Evolutionary conservation across 371 early-diverging fungal genomes (phyloP), one percentile per base, ranked within the genome.

Genomic region (Conidiobolus incongruus): DNA sequence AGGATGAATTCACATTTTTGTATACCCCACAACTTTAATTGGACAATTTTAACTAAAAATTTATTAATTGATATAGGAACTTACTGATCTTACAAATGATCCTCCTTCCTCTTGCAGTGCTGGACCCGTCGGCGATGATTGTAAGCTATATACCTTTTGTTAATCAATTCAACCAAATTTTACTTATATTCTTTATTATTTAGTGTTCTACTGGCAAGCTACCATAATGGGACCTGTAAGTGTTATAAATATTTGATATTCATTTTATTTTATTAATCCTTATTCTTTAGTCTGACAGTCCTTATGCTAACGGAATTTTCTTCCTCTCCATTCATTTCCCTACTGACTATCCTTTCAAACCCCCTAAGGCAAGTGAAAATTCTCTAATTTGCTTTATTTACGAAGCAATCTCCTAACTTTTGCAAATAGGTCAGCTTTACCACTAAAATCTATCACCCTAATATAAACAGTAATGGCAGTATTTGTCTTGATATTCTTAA

Each of bases 261-360:
- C n/a, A n/a, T n/a, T 24, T 7, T 20, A 26, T 22, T 21, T 15
- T 6, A 36, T 19, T 3, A 19, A 17, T 28, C 7, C 36, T 34
- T 22, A 6, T 35, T 45, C 13, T 49, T 28, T 61, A 66, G 66
- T 7, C 57, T 38, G 75, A 75, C 47, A 70, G 75, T 53, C 82
- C 85, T 55, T 81, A 80, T 52, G 53, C 71, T 53, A 70, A 70
- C 46, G 98, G 98, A 52, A 85, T 91, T 38, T 98, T 97, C 67
- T 93, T 98, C 72, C 71, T 99, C 47, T 69, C 81, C 39, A 97
- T 99, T 60, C 88, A 85, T 58, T 85, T 94, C 49, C 87, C 93
- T 16, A 59, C 63, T 37, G 85, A 87, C 29, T 93, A 93, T 57
- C 94, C 93, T 11, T 93, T 90, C 63, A 81, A 78, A 58, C 83